These are phyloP conservation scores for Lyophyllum decastes DNA, from an alignment of 768 basidiomycete genomes.

Conservation along the genomic window DNA sequence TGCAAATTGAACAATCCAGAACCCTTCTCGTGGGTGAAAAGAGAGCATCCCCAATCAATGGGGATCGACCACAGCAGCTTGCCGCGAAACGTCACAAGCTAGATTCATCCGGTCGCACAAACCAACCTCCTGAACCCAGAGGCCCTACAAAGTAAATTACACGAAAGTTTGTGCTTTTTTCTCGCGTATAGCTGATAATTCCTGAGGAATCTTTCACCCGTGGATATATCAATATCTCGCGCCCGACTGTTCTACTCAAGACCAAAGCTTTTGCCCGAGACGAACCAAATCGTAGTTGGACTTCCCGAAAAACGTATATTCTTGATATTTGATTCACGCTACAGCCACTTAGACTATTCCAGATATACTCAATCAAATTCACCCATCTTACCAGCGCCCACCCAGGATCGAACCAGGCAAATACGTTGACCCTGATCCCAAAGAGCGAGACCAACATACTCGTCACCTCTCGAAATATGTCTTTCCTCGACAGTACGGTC, in stretches of 20 bases:
- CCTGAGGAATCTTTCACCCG: conserved; percentile 40
- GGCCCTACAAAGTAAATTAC: neutral
- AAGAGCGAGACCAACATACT: conserved; percentile 47
- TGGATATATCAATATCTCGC: conserved; percentile 54
- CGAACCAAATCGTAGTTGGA: conserved; percentile 56
- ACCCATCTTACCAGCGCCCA: conserved; percentile 41
- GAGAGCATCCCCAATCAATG: conserved; percentile 13
- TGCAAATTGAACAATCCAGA: neutral
- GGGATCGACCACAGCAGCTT: conserved; percentile 14
- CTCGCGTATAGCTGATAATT: neutral
- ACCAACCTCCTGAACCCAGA: neutral
- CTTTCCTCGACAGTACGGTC: conserved; percentile 77
- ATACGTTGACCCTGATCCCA: conserved; percentile 47
- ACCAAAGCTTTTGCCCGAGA: conserved; percentile 52
- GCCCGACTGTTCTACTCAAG: conserved; percentile 69
- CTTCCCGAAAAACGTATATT: conserved; percentile 66
- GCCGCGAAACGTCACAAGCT: conserved; percentile 32
- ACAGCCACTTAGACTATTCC: conserved; percentile 1
- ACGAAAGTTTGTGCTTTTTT: neutral
- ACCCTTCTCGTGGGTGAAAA: conserved; percentile 7
- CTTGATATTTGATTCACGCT: neutral
- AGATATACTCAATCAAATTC: conserved; percentile 71
- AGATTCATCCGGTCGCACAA: neutral
- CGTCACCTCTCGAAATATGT: conserved; percentile 80
- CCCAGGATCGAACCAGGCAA: conserved; percentile 23